phyloP scores from a whole-genome alignment of 2,329 filamentous ascomycete species.

The Berkeleyomyces rouxiae region DNA sequence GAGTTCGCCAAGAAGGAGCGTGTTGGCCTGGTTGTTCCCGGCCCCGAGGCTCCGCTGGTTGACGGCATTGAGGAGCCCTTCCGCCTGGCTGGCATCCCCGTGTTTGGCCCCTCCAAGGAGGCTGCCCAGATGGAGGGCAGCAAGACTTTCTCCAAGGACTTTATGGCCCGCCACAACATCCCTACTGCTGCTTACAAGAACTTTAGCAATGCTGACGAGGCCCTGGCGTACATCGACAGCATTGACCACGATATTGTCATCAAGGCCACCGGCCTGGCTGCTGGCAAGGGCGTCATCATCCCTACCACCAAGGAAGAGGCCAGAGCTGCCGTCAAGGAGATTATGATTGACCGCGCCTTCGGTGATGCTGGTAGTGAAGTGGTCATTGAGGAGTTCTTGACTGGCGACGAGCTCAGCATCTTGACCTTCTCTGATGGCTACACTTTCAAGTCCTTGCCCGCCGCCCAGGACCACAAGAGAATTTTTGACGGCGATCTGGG shows the following conservation, averaged over 20 bases:
- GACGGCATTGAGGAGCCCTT: slow-evolving; percentile 80
- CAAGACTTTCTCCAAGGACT: slow-evolving; percentile 95
- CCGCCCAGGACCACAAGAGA: slow-evolving; percentile 93
- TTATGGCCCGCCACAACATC: slow-evolving; percentile 82
- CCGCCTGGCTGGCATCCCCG: slow-evolving; percentile 51
- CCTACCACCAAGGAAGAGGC: slow-evolving; percentile 70
- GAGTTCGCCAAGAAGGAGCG: slow-evolving; percentile 54
- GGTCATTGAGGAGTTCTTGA: slow-evolving; percentile 85
- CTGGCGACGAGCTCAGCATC: slow-evolving; percentile 83
- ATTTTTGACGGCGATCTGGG: slow-evolving; percentile 81
- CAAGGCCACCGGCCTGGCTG: slow-evolving; percentile 83
- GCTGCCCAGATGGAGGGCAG: slow-evolving; percentile 88
- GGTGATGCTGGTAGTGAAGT: slow-evolving; percentile 76
- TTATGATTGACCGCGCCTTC: slow-evolving; percentile 82
- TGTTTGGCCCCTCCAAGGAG: slow-evolving; percentile 71
- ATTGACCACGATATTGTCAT: slow-evolving; percentile 67
- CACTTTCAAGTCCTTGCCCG: slow-evolving; percentile 65
- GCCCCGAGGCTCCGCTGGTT: slow-evolving; percentile 86
- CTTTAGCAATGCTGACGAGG: slow-evolving; percentile 61
- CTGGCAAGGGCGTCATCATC: slow-evolving; percentile 89
- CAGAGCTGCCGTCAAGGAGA: slow-evolving; percentile 62
- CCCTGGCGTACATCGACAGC: slow-evolving; percentile 55
- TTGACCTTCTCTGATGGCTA: slow-evolving; percentile 84
- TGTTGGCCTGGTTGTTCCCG: slow-evolving; percentile 73
- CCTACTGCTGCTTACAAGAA: slow-evolving; percentile 85